These are phyloP conservation scores for Aureobasidium leucospermi DNA, from an alignment of 2,329 filamentous ascomycete species.

Conservation along the genomic window DNA sequence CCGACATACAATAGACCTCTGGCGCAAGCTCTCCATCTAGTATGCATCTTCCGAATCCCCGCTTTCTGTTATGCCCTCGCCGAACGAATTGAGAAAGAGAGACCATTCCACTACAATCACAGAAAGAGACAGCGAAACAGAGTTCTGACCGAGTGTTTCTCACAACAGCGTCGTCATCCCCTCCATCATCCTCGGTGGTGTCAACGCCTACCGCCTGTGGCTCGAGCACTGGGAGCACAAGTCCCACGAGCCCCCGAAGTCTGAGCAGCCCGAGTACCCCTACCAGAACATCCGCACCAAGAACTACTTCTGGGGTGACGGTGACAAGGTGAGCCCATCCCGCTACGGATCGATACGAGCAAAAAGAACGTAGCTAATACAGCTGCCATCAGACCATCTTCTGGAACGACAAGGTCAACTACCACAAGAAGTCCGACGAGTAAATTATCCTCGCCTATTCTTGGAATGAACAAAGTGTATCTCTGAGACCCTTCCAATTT, in stretches of 20 bases:
- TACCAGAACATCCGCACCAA: conserved; percentile 98
- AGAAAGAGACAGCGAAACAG: background rate
- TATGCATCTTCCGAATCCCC: conserved; percentile 37
- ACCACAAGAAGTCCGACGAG: conserved; percentile 74
- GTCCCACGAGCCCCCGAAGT: conserved; percentile 73
- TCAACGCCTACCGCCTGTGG: conserved; percentile 90
- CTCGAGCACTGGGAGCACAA: conserved; percentile 97
- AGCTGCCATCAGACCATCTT: conserved; percentile 37
- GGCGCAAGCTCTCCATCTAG: conserved; percentile 95
- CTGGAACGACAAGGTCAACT: conserved; percentile 95
- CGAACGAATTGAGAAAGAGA: background rate
- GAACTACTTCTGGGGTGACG: conserved; percentile 92
- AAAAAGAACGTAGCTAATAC: background rate
- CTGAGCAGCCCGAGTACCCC: conserved; percentile 87
- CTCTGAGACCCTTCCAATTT: background rate
- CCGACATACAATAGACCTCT: conserved; percentile 58
- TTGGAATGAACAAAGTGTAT: conserved; percentile 9
- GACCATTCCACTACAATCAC: conserved; percentile 12
- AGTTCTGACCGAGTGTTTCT: background rate
- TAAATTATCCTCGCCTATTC: conserved; percentile 14
- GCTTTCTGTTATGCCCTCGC: background rate
- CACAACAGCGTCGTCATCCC: conserved; percentile 63
- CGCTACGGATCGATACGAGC: too few species aligned
- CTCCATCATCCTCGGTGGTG: conserved; percentile 58
- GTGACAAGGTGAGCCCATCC: conserved; percentile 68